Evolutionary conservation across 345 rosid species (phyloP).

Genomic region (Gossypium thurberi): DNA sequence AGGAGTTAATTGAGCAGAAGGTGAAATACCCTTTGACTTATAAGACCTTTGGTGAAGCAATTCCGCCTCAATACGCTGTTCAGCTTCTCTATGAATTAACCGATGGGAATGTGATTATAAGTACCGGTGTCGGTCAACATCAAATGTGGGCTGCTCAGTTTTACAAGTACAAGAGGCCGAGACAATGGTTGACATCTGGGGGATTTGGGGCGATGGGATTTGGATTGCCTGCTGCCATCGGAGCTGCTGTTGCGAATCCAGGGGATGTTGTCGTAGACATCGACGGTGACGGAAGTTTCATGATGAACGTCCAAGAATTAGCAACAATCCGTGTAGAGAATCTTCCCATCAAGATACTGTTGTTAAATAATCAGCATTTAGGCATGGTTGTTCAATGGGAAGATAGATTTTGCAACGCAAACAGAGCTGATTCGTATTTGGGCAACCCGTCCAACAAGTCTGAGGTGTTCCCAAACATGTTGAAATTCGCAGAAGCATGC

Average conservation of each 20-base stretch:
- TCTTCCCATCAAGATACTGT: constrained; percentile 52
- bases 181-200: constrained; percentile 81
- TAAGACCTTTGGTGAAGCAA: constrained; percentile 78
- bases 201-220: constrained; percentile 99
- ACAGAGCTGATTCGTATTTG: background rate
- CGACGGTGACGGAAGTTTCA: constrained; percentile 44
- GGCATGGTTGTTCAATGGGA: background rate
- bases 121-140: constrained; percentile 64
- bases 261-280: constrained; percentile 44
- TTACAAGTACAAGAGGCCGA: constrained; percentile 79
- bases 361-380: background rate
- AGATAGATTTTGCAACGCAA: background rate
- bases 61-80: constrained; percentile 85
- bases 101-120: background rate
- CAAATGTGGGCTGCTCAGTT: constrained; percentile 99
- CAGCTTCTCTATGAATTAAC: background rate
- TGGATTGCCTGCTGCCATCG: constrained; percentile 78
- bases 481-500: background rate
- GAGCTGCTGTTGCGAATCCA: background rate
- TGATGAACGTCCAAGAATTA: background rate
- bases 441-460: background rate
- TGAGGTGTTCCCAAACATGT: background rate
- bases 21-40: constrained; percentile 53
- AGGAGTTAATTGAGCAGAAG: constrained; percentile 65
- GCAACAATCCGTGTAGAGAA: constrained; percentile 23